phyloP scores from a whole-genome alignment of 2,329 filamentous ascomycete genomes.

The Emmonsiellopsis sp. region DNA sequence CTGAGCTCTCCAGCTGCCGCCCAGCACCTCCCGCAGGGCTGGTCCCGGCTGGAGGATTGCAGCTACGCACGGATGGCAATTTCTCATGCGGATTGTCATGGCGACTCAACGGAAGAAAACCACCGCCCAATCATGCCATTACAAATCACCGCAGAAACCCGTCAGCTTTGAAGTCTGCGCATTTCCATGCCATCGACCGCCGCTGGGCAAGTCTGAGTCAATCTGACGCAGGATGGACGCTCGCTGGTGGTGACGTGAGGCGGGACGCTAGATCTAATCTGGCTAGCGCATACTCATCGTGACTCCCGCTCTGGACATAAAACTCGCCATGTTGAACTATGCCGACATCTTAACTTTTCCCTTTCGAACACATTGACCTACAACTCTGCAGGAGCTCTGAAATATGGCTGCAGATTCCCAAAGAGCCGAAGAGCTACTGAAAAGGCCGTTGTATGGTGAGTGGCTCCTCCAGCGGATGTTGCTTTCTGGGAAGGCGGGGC shows the following conservation, averaged over 20 bases:
- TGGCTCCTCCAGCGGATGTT: background rate
- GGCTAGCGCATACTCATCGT: background rate
- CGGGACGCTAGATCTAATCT: background rate
- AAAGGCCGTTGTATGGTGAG: conserved; percentile 42
- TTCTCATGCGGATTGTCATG: no score
- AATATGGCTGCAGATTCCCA: conserved; percentile 13
- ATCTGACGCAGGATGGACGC: no score
- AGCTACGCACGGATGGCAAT: no score
- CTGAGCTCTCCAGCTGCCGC: no score
- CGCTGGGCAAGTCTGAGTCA: no score
- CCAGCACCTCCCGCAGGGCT: no score
- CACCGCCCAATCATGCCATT: no score
- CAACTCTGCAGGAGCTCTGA: background rate
- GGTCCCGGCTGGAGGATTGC: no score
- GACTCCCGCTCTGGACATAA: background rate
- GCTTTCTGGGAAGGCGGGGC: background rate
- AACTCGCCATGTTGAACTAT: background rate
- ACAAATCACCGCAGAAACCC: no score
- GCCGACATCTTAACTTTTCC: background rate
- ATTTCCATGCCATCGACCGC: no score
- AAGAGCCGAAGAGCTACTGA: conserved; percentile 31
- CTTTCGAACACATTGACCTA: background rate
- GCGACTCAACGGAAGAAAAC: no score
- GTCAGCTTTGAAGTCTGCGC: no score
- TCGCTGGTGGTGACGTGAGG: background rate